phyloP scores from a whole-genome alignment of 768 basidiomycete genomes.

The Tricholoma sp. region DNA sequence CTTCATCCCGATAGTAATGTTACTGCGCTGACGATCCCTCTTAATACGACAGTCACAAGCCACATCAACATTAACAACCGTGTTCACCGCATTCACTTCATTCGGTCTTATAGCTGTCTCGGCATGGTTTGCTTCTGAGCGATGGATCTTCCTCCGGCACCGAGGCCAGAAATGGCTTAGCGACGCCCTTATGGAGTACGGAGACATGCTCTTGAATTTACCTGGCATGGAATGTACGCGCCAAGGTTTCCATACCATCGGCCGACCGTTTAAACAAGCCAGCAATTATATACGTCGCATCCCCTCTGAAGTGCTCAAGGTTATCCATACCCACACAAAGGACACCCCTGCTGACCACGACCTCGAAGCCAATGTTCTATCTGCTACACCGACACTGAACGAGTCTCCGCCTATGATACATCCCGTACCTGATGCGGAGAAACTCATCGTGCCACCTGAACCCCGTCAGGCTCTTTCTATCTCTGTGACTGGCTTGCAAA shows the following conservation, averaged over 20 bases:
- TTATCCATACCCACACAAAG: conserved; percentile 17
- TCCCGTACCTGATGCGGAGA: conserved; percentile 17
- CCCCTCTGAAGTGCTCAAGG: conserved; percentile 19
- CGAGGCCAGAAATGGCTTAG: conserved; percentile 67
- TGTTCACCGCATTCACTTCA: conserved; percentile 70
- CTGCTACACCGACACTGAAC: conserved; percentile 14
- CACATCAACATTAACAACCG: conserved; percentile 69
- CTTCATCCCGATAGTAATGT: not conserved
- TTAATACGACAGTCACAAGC: conserved; percentile 38
- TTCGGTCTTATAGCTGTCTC: conserved; percentile 70
- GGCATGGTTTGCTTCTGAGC: conserved; percentile 69
- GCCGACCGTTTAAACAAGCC: conserved; percentile 12
- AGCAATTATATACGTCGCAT: conserved; percentile 16
- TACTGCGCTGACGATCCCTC: not conserved
- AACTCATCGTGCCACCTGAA: conserved; percentile 6
- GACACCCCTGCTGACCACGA: conserved; percentile 21
- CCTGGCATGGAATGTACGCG: conserved; percentile 20
- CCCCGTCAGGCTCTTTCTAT: conserved; percentile 9
- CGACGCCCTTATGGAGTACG: conserved; percentile 49
- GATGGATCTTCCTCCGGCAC: conserved; percentile 58
- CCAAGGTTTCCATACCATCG: conserved; percentile 10
- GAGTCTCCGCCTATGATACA: conserved; percentile 8
- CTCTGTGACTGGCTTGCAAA: conserved; percentile 8
- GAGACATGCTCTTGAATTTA: conserved; percentile 28
- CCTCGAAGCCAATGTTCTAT: conserved; percentile 24